A percentile compares a stretch with the other conserved stretches of the same genome.
These are phyloP conservation scores for Solanum virginianum DNA, from an alignment of 257 asterid genomes.

Conservation along the genomic window DNA sequence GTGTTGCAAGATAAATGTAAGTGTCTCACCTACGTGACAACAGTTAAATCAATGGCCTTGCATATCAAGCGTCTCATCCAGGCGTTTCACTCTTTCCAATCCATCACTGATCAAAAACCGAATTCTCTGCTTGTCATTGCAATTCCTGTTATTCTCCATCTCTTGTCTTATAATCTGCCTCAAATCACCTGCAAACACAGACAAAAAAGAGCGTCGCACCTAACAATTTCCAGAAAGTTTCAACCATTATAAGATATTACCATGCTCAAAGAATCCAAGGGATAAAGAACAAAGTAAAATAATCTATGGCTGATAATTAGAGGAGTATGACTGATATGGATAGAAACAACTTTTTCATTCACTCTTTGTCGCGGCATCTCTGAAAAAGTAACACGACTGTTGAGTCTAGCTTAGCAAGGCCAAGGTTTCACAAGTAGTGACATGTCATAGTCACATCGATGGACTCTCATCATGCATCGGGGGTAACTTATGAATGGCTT, in stretches of 20 bases:
- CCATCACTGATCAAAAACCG: conserved; percentile 79
- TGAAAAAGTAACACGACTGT: neutral
- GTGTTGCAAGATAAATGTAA: neutral
- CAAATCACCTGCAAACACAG: conserved; percentile 48
- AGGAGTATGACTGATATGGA: neutral
- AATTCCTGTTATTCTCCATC: conserved; percentile 57
- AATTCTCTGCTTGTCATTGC: conserved; percentile 72
- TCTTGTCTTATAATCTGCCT: conserved; percentile 63
- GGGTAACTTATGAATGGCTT: neutral
- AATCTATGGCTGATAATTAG: neutral
- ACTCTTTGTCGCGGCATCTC: neutral
- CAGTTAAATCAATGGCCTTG: conserved; percentile 42
- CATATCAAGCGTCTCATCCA: conserved; percentile 90
- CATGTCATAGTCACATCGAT: neutral
- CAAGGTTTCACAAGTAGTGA: neutral
- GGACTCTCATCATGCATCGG: neutral
- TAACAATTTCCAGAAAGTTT: neutral
- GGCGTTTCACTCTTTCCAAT: conserved; percentile 58
- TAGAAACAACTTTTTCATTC: neutral
- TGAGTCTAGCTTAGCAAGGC: neutral
- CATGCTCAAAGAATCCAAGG: neutral
- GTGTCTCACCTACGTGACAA: neutral
- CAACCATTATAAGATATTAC: neutral
- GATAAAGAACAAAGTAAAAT: neutral
- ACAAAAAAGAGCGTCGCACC: neutral